Base-by-base conservation (phyloP, 768 basidiomycete species). In the Aureoboletus auriporus region DNA sequence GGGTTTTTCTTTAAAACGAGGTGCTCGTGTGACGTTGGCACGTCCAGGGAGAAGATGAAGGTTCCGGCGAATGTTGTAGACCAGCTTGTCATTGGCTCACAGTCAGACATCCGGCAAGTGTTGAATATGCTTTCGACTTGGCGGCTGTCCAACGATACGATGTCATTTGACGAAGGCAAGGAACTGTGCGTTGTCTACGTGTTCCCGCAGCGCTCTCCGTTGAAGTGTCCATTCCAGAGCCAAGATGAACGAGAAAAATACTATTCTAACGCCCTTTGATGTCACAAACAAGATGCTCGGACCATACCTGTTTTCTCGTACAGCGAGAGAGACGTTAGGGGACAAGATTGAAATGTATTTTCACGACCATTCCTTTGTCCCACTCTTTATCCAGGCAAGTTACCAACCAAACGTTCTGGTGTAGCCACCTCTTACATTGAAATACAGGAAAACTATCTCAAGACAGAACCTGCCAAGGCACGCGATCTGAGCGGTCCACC, bases 111-210 rank as follows among this genome's bases (percentile, higher is more conserved):
- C 49, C 88, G 96, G 4, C 95, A 95, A 64, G 91, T 98, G 16
- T 70, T 99, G 51, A 98, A 97, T 65, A 97, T 99, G 93, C 73
- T 99, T 11, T 95, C 96, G 5, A 98, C 95, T 0, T 98, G 93
- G 90, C 93, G 86, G 59, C 68, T 97, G n/a, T 87, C 86, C 8
- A 85, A 73, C 52, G 66, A 76, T 47, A 75, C 79, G 3, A 91
- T 99, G 86, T 77, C 84, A 56, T 98, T 91, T 63, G 94, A 98
- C 55, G 83, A 96, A 59, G 81, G 93, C 47, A 96, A 97, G 65
- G 67, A 74, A n/a, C 72, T 98, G 94, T 97, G 59, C 46, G 89
- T 76, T 9, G 3, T 29, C 8, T 13, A 1, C 33, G 8, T 5
- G 20, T 38, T 7, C 13, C 40, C 16, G 26, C 35, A 20, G 30